Conservation (phyloP, 352 stramenopile genomes). For the Thraustochytrium striatum region DNA sequence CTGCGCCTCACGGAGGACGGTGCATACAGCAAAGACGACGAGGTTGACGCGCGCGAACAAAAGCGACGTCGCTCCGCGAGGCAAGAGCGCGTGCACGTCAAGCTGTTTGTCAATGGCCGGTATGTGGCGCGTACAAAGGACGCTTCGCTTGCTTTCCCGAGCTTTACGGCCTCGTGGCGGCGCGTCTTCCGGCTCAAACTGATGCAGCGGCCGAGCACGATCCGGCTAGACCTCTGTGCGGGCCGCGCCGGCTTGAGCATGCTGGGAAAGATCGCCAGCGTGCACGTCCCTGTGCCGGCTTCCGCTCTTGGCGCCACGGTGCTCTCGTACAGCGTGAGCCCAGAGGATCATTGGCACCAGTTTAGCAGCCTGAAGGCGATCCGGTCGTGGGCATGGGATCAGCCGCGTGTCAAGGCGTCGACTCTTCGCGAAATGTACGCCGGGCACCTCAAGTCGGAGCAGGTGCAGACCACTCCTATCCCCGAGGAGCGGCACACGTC, state of each 20-base stretch:
- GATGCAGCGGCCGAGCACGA: neutral
- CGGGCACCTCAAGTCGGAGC: slow-evolving; percentile 3
- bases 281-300: slow-evolving; percentile 10
- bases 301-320: slow-evolving; percentile 9
- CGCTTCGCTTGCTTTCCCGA: slow-evolving; percentile 1
- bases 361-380: slow-evolving; percentile 1
- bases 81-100: slow-evolving; percentile 1
- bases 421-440: slow-evolving; percentile 21
- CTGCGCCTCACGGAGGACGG: slow-evolving; percentile 26
- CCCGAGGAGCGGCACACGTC: slow-evolving; percentile 20
- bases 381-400: slow-evolving; percentile 16
- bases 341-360: slow-evolving; percentile 36
- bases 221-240: slow-evolving; percentile 6
- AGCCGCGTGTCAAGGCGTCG: neutral
- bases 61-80: neutral
- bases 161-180: slow-evolving; percentile 13
- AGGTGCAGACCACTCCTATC: neutral
- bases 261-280: neutral
- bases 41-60: neutral
- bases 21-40: slow-evolving; percentile 32
- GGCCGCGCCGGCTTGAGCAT: neutral
- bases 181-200: slow-evolving; percentile 38
- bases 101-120: neutral
- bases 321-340: neutral
- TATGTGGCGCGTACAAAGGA: neutral